Conservation (phyloP, 2,329 filamentous ascomycete species). For the Neospermospora avenae region DNA sequence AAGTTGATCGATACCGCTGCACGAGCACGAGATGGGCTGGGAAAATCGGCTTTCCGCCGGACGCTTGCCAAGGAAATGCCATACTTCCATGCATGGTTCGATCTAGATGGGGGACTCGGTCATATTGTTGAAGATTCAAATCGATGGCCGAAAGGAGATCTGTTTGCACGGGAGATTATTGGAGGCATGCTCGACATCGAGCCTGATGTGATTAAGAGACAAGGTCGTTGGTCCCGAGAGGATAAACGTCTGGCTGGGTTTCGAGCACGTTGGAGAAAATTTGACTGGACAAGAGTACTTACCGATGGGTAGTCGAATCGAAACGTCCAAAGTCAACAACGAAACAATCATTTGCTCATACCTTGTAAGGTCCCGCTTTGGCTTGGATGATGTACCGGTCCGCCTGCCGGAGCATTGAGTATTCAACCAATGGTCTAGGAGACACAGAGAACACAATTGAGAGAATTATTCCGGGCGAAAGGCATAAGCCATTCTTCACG, state of each 20-base stretch:
- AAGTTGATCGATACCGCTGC: constrained; percentile 88
- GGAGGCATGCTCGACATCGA: constrained; percentile 88
- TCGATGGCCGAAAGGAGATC: constrained; percentile 83
- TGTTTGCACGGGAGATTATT: constrained; percentile 89
- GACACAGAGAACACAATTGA: neutral
- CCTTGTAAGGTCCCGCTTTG: neutral
- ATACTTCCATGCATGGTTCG: constrained; percentile 97
- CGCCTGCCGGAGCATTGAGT: neutral
- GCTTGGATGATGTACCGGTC: neutral
- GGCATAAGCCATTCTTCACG: neutral
- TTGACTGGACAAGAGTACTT: constrained; percentile 76
- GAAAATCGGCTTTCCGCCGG: constrained; percentile 76
- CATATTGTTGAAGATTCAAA: constrained; percentile 86
- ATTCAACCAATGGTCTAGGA: neutral
- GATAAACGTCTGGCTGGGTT: constrained; percentile 69
- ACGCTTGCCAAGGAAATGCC: constrained; percentile 93
- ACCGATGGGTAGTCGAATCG: constrained; percentile 28
- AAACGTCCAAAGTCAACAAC: neutral
- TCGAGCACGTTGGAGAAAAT: constrained; percentile 82
- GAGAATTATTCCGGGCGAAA: neutral
- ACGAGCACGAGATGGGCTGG: constrained; percentile 62
- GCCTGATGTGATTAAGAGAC: constrained; percentile 80
- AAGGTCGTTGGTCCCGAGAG: constrained; percentile 75
- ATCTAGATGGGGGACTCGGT: constrained; percentile 84
- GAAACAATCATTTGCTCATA: neutral